Conservation (phyloP, 768 basidiomycete genomes). For the Multifurca ochricompacta region DNA sequence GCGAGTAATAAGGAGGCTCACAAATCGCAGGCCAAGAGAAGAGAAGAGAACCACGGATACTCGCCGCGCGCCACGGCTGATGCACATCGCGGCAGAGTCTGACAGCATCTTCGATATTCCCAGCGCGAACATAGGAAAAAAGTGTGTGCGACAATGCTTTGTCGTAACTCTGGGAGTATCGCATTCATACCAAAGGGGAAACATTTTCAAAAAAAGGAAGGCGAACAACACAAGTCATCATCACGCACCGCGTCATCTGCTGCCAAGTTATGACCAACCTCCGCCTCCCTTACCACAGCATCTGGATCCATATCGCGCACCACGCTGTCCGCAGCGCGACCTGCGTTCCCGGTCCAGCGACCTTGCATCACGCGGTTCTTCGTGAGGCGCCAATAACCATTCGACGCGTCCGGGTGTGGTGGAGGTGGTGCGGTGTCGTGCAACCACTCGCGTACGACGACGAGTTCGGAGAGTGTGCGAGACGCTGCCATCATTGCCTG, state of each 20-base stretch:
- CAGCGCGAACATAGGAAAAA: slow-evolving; percentile 76
- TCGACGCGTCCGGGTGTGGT: slow-evolving; percentile 15
- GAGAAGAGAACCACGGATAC: slow-evolving; percentile 71
- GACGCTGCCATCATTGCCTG: slow-evolving; percentile 65
- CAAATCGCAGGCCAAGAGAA: slow-evolving; percentile 72
- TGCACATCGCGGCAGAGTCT: slow-evolving; percentile 74
- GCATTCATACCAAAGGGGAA: not conserved
- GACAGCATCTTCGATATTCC: slow-evolving; percentile 77
- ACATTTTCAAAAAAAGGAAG: not conserved
- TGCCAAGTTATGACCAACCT: slow-evolving; percentile 39
- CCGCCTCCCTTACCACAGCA: slow-evolving; percentile 32
- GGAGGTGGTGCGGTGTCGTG: slow-evolving; percentile 55
- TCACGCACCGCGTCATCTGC: slow-evolving; percentile 69
- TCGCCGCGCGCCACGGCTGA: slow-evolving; percentile 90
- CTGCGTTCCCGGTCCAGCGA: slow-evolving; percentile 32
- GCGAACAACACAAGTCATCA: not conserved
- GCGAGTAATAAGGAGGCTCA: slow-evolving; percentile 31
- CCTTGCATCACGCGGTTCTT: slow-evolving; percentile 13
- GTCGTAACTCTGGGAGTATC: slow-evolving; percentile 62
- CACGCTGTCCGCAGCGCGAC: slow-evolving; percentile 10
- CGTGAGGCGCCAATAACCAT: slow-evolving; percentile 18
- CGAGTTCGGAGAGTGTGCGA: slow-evolving; percentile 62
- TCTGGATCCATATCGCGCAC: slow-evolving; percentile 50
- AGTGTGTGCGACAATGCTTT: slow-evolving; percentile 68
- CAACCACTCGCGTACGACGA: slow-evolving; percentile 83